A percentile compares a stretch with the other conserved stretches of the same genome.
Evolutionary conservation across 2,329 filamentous ascomycete genomes (phyloP).

Genomic region (Scedosporium boydii): DNA sequence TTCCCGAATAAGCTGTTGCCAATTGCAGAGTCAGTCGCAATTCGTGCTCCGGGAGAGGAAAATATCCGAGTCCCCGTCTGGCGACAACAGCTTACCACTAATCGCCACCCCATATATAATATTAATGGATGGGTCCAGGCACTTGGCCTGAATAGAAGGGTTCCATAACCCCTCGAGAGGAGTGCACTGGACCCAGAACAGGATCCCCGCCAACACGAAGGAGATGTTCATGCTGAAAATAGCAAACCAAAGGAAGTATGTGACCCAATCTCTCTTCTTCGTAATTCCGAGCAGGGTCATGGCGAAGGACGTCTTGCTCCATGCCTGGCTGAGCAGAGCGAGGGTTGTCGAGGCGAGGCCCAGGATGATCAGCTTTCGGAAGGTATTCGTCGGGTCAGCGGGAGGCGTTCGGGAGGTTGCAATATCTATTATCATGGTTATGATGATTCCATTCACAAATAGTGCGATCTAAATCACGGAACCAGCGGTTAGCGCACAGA

Average conservation of each 20-base stretch:
- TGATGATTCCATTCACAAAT: not conserved
- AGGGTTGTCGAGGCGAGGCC: not conserved
- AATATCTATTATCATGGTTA: not conserved
- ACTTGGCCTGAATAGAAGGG: constrained; percentile 14
- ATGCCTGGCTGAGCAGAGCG: constrained; percentile 9
- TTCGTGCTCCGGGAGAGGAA: too few relatives aligned
- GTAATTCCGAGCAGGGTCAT: constrained; percentile 18
- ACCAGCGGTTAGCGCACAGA: not conserved
- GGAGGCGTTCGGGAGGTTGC: not conserved
- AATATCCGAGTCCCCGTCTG: not conserved
- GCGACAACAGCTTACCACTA: not conserved
- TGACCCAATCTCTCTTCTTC: constrained; percentile 5
- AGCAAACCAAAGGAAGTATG: constrained; percentile 12
- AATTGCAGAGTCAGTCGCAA: not conserved
- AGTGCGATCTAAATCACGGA: not conserved
- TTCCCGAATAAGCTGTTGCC: constrained; percentile 19
- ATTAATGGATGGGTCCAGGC: constrained; percentile 15
- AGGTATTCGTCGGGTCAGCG: not conserved
- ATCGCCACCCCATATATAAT: constrained; percentile 1
- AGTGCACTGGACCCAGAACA: constrained; percentile 11
- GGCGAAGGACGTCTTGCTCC: constrained; percentile 21
- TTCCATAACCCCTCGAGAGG: constrained; percentile 13
- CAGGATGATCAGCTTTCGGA: not conserved
- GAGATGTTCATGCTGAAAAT: constrained; percentile 15
- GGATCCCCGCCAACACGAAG: constrained; percentile 12